Conservation (phyloP, 1,284 basidiomycete genomes). For the Amylostereum areolatum region DNA sequence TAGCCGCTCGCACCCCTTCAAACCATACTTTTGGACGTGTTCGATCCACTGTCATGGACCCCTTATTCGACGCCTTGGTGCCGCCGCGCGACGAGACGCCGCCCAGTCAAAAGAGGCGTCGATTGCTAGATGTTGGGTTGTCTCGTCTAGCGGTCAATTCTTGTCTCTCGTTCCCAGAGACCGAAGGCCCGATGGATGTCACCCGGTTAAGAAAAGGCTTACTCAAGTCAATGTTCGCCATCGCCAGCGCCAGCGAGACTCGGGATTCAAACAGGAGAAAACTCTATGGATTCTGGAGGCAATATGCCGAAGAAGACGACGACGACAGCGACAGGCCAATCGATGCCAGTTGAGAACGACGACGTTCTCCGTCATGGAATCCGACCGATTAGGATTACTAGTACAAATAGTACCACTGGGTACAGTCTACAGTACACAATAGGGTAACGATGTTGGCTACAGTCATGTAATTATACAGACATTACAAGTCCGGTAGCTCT, state of each 20-base stretch:
- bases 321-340: slow-evolving; percentile 5
- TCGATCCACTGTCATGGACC: slow-evolving; percentile 57
- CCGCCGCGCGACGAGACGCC: slow-evolving; percentile 24
- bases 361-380: too few relatives aligned
- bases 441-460: too few relatives aligned
- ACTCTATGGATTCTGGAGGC: slow-evolving; percentile 77
- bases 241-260: slow-evolving; percentile 70
- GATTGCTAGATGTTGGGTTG: slow-evolving; percentile 31
- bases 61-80: slow-evolving; percentile 49
- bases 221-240: slow-evolving; percentile 64
- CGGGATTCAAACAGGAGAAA: slow-evolving; percentile 75
- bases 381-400: too few relatives aligned
- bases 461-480: too few relatives aligned
- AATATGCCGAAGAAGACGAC: slow-evolving; percentile 28
- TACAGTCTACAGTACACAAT: background rate
- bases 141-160: slow-evolving; percentile 41
- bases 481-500: slow-evolving; percentile 80
- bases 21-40: slow-evolving; percentile 65
- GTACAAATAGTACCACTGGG: background rate
- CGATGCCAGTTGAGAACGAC: slow-evolving; percentile 7
- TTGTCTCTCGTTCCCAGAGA: slow-evolving; percentile 34
- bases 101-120: slow-evolving; percentile 34
- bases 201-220: slow-evolving; percentile 49
- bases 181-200: slow-evolving; percentile 31
- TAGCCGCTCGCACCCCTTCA: slow-evolving; percentile 61